Evolutionary conservation across 176 grass and related monocot species (phyloP).

Genomic region (Juncus effusus): DNA sequence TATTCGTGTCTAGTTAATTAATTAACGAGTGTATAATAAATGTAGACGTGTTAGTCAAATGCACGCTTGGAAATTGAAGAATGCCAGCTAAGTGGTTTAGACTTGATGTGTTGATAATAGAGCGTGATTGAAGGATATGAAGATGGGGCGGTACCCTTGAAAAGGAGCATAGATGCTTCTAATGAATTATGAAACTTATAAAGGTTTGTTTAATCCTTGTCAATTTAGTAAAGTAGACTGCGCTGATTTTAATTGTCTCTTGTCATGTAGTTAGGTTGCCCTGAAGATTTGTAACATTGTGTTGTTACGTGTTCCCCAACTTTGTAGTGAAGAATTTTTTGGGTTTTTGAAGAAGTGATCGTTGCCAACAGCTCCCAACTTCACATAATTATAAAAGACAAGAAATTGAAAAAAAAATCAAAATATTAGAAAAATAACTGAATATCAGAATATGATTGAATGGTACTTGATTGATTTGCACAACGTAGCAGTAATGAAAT

Average conservation of each 20-base stretch:
- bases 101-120: background rate
- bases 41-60: slow-evolving; percentile 26
- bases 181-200: background rate
- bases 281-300: slow-evolving; percentile 6
- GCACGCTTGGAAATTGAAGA: slow-evolving; percentile 23
- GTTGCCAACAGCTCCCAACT: too few relatives aligned
- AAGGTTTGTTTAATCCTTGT: slow-evolving; percentile 4
- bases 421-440: too few relatives aligned
- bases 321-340: background rate
- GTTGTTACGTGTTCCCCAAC: slow-evolving; percentile 4
- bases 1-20: slow-evolving; percentile 1
- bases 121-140: slow-evolving; percentile 26
- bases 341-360: too few relatives aligned
- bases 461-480: too few relatives aligned
- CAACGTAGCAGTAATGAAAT: too few relatives aligned
- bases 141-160: slow-evolving; percentile 28
- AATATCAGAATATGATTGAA: too few relatives aligned
- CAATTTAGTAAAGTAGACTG: background rate
- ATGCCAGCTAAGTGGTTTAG: background rate
- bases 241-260: background rate
- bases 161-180: slow-evolving; percentile 25
- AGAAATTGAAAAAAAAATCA: too few relatives aligned
- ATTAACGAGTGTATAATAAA: slow-evolving; percentile 1
- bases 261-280: background rate
- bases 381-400: too few relatives aligned